phyloP scores from a whole-genome alignment of 2,329 filamentous ascomycete species.

The Cercospora sesami region DNA sequence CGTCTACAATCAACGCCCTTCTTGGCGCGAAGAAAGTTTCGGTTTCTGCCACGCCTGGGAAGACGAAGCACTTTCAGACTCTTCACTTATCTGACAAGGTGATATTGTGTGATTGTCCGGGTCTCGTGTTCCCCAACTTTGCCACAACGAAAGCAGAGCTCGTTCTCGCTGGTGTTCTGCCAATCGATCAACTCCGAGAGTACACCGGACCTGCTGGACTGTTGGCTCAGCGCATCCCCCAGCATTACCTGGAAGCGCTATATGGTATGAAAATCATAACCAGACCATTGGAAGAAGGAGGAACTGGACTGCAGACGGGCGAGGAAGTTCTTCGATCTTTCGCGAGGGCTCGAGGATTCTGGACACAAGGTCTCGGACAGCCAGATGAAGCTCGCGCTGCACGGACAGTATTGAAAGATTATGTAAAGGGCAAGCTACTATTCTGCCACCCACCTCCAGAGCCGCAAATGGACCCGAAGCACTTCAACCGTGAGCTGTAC shows the following conservation, averaged over 20 bases:
- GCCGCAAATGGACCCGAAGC: constrained; percentile 62
- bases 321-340: constrained; percentile 84
- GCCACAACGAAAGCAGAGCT: constrained; percentile 94
- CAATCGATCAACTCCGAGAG: constrained; percentile 94
- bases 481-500: constrained; percentile 90
- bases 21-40: constrained; percentile 98
- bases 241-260: constrained; percentile 83
- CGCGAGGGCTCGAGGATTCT: constrained; percentile 84
- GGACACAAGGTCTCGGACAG: constrained; percentile 78
- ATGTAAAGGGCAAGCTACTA: constrained; percentile 91
- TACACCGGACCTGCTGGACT: constrained; percentile 83
- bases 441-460: constrained; percentile 80
- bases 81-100: constrained; percentile 89
- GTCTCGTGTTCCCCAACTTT: constrained; percentile 98
- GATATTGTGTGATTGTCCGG: constrained; percentile 93
- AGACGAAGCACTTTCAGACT: constrained; percentile 99
- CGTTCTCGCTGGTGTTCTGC: constrained; percentile 90
- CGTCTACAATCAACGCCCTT: constrained; percentile 98
- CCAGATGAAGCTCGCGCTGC: constrained; percentile 93
- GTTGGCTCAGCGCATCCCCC: constrained; percentile 80
- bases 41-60: constrained; percentile 93
- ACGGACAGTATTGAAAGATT: constrained; percentile 89
- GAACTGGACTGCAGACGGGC: constrained; percentile 80
- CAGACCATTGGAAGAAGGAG: constrained; percentile 83
- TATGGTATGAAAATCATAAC: constrained; percentile 90